Percentiles rank a stretch among this genome's conserved stretches.
These are phyloP conservation scores for Hibiscus trionum DNA, from an alignment of 345 rosid genomes.

Conservation along the genomic window DNA sequence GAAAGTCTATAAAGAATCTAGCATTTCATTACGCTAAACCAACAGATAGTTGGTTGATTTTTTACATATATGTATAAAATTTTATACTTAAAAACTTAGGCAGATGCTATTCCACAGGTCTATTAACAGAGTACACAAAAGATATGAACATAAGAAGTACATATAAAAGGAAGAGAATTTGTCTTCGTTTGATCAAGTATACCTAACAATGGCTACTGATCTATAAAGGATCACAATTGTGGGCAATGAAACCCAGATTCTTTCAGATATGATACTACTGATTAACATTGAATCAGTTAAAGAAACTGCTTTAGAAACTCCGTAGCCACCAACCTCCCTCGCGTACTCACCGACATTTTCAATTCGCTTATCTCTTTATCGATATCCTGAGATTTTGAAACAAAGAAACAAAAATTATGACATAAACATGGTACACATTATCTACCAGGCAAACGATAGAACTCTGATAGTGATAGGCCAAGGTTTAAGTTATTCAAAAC, in stretches of 20 bases:
- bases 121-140: neutral
- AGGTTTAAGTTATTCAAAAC: neutral
- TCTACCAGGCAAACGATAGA: neutral
- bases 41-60: too few relatives aligned
- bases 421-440: neutral
- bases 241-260: neutral
- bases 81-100: too few relatives aligned
- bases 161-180: neutral
- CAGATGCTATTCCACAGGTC: neutral
- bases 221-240: neutral
- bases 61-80: too few relatives aligned
- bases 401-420: neutral
- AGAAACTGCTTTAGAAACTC: slow-evolving; percentile 85
- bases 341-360: slow-evolving; percentile 81
- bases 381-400: slow-evolving; percentile 65
- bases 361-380: slow-evolving; percentile 90
- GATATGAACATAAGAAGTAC: neutral
- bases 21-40: too few relatives aligned
- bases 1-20: too few relatives aligned
- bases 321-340: slow-evolving; percentile 87
- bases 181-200: neutral
- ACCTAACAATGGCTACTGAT: neutral
- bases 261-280: neutral
- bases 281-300: slow-evolving; percentile 13
- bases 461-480: neutral